phyloP scores from a whole-genome alignment of 495 filamentous ascomycete species.

The Lindgomyces ingoldianus region DNA sequence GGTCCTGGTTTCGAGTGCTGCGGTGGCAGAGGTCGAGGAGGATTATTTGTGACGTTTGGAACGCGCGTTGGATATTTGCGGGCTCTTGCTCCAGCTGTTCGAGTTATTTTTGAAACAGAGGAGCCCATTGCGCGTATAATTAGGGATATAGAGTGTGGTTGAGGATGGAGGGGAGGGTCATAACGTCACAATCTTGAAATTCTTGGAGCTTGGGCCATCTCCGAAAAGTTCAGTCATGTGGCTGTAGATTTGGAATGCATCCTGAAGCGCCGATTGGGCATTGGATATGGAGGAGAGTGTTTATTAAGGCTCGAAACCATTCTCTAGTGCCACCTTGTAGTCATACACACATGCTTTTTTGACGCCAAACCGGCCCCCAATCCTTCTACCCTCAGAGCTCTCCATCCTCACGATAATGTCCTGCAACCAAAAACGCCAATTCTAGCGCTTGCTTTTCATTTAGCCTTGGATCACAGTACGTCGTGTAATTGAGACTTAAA shows the following conservation, averaged over 20 bases:
- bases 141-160: not conserved
- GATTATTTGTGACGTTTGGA: conserved; percentile 38
- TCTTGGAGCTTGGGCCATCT: not conserved
- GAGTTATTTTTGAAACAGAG: conserved; percentile 62
- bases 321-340: too few relatives aligned
- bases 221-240: not conserved
- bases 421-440: conserved; percentile 89
- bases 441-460: conserved; percentile 98
- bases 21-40: conserved; percentile 37
- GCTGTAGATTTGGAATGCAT: too few relatives aligned
- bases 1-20: conserved; percentile 40
- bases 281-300: conserved; percentile 1
- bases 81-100: conserved; percentile 55
- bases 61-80: conserved; percentile 60
- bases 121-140: conserved; percentile 56
- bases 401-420: conserved; percentile 62
- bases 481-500: conserved; percentile 82
- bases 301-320: not conserved
- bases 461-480: conserved; percentile 89
- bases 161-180: not conserved
- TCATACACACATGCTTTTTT: too few relatives aligned
- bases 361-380: too few relatives aligned
- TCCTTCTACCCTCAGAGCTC: not conserved
- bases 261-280: too few relatives aligned
- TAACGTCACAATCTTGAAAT: conserved; percentile 3